These are phyloP conservation scores for Cadophora sp. DNA, from an alignment of 2,329 filamentous ascomycete genomes.

Conservation along the genomic window DNA sequence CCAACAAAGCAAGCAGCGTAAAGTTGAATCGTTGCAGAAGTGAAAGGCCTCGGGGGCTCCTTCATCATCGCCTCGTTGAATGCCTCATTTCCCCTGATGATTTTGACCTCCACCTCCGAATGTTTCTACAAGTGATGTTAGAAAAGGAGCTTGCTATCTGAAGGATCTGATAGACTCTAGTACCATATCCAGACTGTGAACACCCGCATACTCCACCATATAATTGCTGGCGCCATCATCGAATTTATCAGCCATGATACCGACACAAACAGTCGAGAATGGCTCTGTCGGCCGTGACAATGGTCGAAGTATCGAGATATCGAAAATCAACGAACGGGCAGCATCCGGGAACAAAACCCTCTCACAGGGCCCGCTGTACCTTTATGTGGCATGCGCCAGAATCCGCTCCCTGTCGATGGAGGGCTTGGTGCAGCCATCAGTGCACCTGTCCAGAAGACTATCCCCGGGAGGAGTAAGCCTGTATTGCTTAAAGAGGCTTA, in stretches of 20 bases:
- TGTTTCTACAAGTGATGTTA: conserved; percentile 37
- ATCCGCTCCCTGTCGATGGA: conserved; percentile 23
- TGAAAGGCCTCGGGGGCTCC: conserved; percentile 55
- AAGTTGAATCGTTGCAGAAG: conserved; percentile 48
- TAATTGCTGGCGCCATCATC: conserved; percentile 23
- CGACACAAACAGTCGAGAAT: conserved; percentile 19
- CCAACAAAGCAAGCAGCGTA: conserved; percentile 54
- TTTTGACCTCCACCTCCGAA: conserved; percentile 46
- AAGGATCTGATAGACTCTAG: conserved; percentile 20
- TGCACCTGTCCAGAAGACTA: conserved; percentile 13
- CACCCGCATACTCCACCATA: conserved; percentile 23
- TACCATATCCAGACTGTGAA: conserved; percentile 26
- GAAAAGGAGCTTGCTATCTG: neutral
- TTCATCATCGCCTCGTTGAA: conserved; percentile 61
- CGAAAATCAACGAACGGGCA: conserved; percentile 18
- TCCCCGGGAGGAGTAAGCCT: conserved; percentile 19
- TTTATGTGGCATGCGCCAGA: conserved; percentile 32
- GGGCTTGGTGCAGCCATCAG: conserved; percentile 19
- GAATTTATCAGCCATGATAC: conserved; percentile 27
- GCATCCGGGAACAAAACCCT: conserved; percentile 22
- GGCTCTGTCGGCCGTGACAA: conserved; percentile 22
- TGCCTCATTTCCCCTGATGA: conserved; percentile 58
- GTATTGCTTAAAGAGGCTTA: conserved; percentile 25
- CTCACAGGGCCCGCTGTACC: conserved; percentile 26
- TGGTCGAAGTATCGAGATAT: conserved; percentile 17